A percentile compares a stretch with the other conserved stretches of the same genome.
These are phyloP conservation scores for Ophiostoma piceae DNA, from an alignment of 2,329 filamentous ascomycete genomes.

Conservation along the genomic window DNA sequence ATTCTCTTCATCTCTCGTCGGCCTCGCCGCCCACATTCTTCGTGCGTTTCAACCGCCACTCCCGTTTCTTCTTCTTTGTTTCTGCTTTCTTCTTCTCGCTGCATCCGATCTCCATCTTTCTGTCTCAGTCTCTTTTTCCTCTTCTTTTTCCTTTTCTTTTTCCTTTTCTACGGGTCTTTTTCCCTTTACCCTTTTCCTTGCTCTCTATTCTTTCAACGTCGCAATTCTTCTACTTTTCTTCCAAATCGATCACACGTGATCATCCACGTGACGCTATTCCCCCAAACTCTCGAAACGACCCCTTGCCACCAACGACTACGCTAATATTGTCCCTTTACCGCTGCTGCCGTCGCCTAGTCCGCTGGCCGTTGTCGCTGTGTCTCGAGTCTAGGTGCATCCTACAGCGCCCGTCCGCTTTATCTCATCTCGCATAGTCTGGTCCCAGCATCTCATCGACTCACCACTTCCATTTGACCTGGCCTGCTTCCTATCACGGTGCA, in stretches of 20 bases:
- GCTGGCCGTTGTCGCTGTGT: not conserved
- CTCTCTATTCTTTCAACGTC: not conserved
- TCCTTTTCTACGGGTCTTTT: not conserved
- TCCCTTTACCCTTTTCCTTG: not conserved
- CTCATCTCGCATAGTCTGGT: not conserved
- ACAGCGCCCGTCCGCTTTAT: not conserved
- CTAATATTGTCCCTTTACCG: not conserved
- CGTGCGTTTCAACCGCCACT: not conserved
- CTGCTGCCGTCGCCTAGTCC: slow-evolving; percentile 13
- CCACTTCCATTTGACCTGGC: not conserved
- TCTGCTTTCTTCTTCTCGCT: not conserved
- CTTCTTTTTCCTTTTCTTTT: not conserved
- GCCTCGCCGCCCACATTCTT: not conserved
- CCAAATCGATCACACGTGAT: not conserved
- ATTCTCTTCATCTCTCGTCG: not conserved
- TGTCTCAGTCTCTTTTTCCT: not conserved
- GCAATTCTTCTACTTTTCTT: not conserved
- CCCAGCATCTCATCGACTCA: not conserved
- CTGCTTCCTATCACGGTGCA: not conserved
- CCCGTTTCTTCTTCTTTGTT: not conserved
- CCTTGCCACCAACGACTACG: not conserved
- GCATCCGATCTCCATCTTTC: not conserved
- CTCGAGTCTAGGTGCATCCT: not conserved
- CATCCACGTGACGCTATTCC: not conserved
- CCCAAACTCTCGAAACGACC: not conserved